phyloP scores from a whole-genome alignment of 495 filamentous ascomycete genomes.

The Aspergillus bridgeri region DNA sequence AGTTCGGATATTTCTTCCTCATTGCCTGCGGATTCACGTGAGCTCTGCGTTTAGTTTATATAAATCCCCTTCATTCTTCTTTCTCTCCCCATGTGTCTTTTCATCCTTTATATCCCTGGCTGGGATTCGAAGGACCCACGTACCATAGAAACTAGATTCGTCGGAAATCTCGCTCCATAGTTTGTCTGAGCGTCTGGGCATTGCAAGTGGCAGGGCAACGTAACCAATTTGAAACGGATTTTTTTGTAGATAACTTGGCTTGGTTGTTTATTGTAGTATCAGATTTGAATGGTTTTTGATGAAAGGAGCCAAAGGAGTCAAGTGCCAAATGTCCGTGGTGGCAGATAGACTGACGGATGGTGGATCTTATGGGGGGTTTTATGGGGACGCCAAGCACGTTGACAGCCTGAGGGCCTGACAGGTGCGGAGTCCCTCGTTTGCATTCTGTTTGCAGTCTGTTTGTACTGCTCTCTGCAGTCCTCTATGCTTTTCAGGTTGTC shows the following conservation, averaged over 20 bases:
- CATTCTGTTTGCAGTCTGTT: no score
- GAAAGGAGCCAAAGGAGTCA: no score
- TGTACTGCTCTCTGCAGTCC: neutral
- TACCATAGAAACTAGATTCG: conserved; percentile 73
- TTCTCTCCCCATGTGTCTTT: neutral
- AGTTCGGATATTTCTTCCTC: conserved; percentile 41
- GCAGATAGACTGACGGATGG: no score
- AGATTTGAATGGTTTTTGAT: no score
- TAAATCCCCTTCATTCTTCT: neutral
- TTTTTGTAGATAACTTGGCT: neutral
- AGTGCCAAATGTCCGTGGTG: no score
- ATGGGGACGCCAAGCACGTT: conserved; percentile 4
- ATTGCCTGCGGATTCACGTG: conserved; percentile 41
- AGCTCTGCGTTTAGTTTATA: neutral
- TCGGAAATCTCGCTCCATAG: conserved; percentile 44
- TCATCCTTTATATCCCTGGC: neutral
- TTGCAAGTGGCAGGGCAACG: neutral
- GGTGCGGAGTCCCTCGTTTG: no score
- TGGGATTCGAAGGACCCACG: neutral
- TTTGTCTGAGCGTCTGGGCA: neutral
- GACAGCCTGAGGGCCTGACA: neutral
- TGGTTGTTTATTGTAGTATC: no score
- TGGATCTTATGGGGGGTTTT: neutral
- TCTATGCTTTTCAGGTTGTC: neutral
- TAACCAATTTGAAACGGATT: no score